Percentiles rank a stretch among this genome's conserved stretches.
Evolutionary conservation across 768 basidiomycete species (phyloP).

Genomic region (Auricularia auricula-judae): DNA sequence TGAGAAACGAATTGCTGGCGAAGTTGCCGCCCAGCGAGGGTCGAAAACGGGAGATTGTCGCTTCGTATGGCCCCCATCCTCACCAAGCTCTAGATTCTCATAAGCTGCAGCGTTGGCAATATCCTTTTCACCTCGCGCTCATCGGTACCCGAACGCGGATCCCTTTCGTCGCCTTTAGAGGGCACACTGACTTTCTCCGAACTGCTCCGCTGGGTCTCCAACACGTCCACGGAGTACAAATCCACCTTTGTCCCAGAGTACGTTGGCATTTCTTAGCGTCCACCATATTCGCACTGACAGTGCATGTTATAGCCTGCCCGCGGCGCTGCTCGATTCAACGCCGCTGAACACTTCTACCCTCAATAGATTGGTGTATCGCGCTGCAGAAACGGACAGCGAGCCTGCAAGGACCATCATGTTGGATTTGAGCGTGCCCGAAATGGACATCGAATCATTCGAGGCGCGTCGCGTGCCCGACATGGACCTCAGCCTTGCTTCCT

Average conservation of each 20-base stretch:
- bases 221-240: constrained; percentile 15
- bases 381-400: constrained; percentile 13
- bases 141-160: constrained; percentile 18
- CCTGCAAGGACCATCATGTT: constrained; percentile 24
- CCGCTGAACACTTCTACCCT: constrained; percentile 24
- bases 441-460: neutral
- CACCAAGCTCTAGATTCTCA: too few relatives aligned
- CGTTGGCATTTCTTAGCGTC: constrained; percentile 7
- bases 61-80: constrained; percentile 1
- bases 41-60: neutral
- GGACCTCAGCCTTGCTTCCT: constrained; percentile 10
- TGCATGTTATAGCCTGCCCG: constrained; percentile 25
- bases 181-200: constrained; percentile 30
- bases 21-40: neutral
- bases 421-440: constrained; percentile 22
- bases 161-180: constrained; percentile 37
- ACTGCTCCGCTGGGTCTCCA: constrained; percentile 35
- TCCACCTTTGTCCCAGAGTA: constrained; percentile 46
- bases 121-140: constrained; percentile 4
- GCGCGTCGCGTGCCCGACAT: neutral
- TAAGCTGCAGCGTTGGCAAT: constrained; percentile 2
- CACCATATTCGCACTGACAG: constrained; percentile 9
- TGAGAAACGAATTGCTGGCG: neutral
- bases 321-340: constrained; percentile 20
- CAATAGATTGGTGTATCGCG: constrained; percentile 40